Percentiles rank a stretch among this genome's conserved stretches.
Evolutionary conservation across 257 asterid species (phyloP).

Genomic region (Cinchona pubescens): DNA sequence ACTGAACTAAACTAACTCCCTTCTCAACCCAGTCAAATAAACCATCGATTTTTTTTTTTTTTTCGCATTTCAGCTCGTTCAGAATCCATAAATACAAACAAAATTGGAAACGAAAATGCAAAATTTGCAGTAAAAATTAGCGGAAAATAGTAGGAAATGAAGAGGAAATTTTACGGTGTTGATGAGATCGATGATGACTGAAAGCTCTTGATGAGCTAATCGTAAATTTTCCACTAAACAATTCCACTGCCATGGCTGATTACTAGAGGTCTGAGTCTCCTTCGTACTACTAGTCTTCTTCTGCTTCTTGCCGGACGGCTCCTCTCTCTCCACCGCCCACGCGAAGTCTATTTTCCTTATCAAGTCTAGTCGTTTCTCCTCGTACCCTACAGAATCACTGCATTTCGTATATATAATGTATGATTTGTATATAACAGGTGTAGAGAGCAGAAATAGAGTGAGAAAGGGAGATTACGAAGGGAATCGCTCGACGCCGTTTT

Average conservation of each 20-base stretch:
- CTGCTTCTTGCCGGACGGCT: constrained; percentile 70
- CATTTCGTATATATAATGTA: constrained; percentile 22
- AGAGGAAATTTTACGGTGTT: constrained; percentile 53
- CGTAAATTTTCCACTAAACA: constrained; percentile 83
- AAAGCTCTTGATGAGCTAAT: constrained; percentile 93
- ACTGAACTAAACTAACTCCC: neutral
- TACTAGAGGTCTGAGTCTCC: constrained; percentile 21
- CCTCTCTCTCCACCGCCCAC: constrained; percentile 94
- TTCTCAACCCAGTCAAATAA: no score
- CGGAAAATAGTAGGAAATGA: constrained; percentile 1
- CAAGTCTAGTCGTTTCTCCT: constrained; percentile 68
- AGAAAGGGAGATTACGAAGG: constrained; percentile 45
- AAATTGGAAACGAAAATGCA: no score
- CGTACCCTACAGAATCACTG: constrained; percentile 82
- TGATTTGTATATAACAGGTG: neutral
- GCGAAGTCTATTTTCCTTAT: constrained; percentile 87
- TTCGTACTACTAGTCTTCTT: constrained; percentile 46
- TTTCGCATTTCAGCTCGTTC: neutral
- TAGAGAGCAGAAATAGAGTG: constrained; percentile 5
- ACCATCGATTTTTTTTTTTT: no score
- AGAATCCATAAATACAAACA: no score
- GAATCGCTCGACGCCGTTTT: constrained; percentile 75
- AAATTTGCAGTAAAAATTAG: neutral
- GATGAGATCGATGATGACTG: constrained; percentile 89
- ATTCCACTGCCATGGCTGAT: constrained; percentile 82